Conservation (phyloP, 2,329 filamentous ascomycete genomes). For the Metarhizium sp. region DNA sequence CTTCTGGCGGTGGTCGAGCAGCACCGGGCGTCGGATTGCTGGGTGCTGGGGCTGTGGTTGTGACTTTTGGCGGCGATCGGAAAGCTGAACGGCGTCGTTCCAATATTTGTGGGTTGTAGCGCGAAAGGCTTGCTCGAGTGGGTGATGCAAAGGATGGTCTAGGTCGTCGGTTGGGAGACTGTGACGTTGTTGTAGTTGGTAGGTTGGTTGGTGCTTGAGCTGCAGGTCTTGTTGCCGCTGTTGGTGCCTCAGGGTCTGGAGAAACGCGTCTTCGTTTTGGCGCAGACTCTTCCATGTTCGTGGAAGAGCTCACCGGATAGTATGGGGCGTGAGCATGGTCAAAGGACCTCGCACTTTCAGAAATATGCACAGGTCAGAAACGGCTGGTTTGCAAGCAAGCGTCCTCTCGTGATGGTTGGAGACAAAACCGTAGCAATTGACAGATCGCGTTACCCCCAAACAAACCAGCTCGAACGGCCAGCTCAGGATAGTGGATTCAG, state of each 20-base stretch:
- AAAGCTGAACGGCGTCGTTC: conserved; percentile 32
- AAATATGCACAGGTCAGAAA: not conserved
- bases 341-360: not conserved
- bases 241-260: conserved; percentile 2
- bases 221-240: not conserved
- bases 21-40: not conserved
- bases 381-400: not conserved
- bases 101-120: conserved; percentile 50
- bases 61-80: conserved; percentile 19
- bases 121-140: conserved; percentile 53
- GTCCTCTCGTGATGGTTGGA: not conserved
- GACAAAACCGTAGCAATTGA: not conserved
- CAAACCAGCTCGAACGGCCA: not conserved
- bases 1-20: not conserved
- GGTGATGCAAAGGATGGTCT: conserved; percentile 58
- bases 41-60: conserved; percentile 8
- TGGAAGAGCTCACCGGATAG: not conserved
- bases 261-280: conserved; percentile 35
- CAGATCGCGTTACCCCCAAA: conserved; percentile 5
- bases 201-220: not conserved
- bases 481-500: not conserved
- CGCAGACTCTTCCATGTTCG: conserved; percentile 43
- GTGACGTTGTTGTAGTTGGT: conserved; percentile 3
- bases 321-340: conserved; percentile 1
- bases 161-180: conserved; percentile 14